Percentiles rank a stretch among this genome's conserved stretches.
Conservation (phyloP, 179 eudicot species). For the Pouteria campechiana region DNA sequence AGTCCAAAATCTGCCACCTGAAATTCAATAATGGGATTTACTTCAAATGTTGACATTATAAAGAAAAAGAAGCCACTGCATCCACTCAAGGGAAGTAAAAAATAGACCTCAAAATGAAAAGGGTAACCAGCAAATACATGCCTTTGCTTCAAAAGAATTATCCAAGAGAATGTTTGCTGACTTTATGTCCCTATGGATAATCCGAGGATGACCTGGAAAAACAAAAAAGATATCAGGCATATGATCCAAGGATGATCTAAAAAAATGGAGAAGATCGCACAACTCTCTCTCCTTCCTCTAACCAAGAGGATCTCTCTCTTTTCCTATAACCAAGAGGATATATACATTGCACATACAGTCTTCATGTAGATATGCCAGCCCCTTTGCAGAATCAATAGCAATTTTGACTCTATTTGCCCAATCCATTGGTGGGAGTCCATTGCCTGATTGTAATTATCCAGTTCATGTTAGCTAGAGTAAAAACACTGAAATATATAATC, state of each 20-base stretch:
- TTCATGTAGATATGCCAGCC: slow-evolving; percentile 77
- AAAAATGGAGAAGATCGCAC: not conserved
- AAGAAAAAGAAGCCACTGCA: not conserved
- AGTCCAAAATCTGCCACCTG: slow-evolving; percentile 96
- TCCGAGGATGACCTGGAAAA: slow-evolving; percentile 66
- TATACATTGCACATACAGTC: slow-evolving; percentile 41
- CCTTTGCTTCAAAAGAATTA: slow-evolving; percentile 74
- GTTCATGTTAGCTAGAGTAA: too few relatives aligned
- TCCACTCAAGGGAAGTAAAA: not conserved
- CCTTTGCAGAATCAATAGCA: slow-evolving; percentile 73
- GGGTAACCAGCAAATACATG: slow-evolving; percentile 6
- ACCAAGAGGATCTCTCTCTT: not conserved
- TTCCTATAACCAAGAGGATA: not conserved
- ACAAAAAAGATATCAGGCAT: not conserved
- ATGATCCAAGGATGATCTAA: not conserved
- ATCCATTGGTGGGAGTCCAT: slow-evolving; percentile 41
- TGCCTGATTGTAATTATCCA: too few relatives aligned
- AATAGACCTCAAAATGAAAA: not conserved
- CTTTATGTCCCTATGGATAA: slow-evolving; percentile 85
- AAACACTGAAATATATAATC: too few relatives aligned
- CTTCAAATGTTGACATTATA: not conserved
- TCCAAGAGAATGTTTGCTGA: slow-evolving; percentile 79
- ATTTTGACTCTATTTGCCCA: slow-evolving; percentile 68
- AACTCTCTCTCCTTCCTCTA: not conserved
- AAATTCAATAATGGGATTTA: not conserved